A percentile compares a stretch with the other conserved stretches of the same genome.
phyloP scores from a whole-genome alignment of 352 stramenopile species.

The Phytophthora sansomeana region DNA sequence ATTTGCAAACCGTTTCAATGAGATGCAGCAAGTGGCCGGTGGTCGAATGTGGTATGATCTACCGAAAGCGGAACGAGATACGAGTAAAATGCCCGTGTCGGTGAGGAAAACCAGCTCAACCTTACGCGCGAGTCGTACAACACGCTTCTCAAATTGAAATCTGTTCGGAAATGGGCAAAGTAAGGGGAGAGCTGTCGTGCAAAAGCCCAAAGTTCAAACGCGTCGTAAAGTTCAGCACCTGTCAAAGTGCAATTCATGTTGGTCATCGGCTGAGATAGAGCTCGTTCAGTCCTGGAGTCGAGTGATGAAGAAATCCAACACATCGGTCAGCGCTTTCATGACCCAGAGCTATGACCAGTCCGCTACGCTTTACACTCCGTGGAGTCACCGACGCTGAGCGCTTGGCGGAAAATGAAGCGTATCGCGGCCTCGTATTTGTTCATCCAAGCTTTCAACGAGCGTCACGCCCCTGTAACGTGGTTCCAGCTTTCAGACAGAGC shows the following conservation, averaged over 20 bases:
- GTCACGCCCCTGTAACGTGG: constrained; percentile 16
- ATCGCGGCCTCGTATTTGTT: no score
- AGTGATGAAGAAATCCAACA: constrained; percentile 14
- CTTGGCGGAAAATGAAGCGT: no score
- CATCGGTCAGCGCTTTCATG: constrained; percentile 7
- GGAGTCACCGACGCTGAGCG: no score
- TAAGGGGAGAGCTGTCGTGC: neutral
- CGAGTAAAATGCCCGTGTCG: constrained; percentile 6
- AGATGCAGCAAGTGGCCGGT: constrained; percentile 10
- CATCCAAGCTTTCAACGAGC: no score
- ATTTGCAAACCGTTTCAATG: constrained; percentile 23
- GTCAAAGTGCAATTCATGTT: constrained; percentile 16
- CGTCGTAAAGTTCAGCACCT: no score
- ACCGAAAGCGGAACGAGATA: constrained; percentile 7
- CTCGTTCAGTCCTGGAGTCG: constrained; percentile 25
- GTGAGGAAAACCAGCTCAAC: constrained; percentile 1
- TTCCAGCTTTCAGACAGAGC: constrained; percentile 21
- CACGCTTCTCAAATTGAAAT: constrained; percentile 17
- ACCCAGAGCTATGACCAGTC: constrained; percentile 12
- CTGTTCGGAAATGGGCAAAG: constrained; percentile 21
- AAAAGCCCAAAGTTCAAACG: neutral
- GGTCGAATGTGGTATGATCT: constrained; percentile 24
- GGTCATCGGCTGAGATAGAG: constrained; percentile 13
- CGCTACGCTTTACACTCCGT: no score
- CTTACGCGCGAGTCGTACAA: constrained; percentile 21